Percentiles rank a stretch among this genome's conserved stretches.
Evolutionary conservation across 805 yeast species (phyloP).

Genomic region (Candida tibetensis): DNA sequence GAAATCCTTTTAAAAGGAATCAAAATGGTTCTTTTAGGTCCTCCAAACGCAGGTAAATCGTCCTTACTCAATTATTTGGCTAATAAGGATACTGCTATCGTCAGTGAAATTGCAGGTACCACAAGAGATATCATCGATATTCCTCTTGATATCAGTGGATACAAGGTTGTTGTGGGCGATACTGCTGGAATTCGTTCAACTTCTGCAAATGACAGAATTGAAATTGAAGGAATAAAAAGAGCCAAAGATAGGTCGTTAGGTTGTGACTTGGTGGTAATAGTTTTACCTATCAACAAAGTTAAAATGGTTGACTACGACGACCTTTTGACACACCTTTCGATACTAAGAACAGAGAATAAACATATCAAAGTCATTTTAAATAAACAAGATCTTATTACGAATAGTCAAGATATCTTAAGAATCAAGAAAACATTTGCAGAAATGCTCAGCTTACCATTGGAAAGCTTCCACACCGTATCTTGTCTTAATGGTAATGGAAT

Average conservation of each 20-base stretch:
- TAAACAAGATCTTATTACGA: conserved; percentile 55
- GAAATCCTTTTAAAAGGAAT: conserved; percentile 73
- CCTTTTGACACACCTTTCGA: conserved; percentile 36
- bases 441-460: conserved; percentile 13
- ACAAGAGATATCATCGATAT: conserved; percentile 87
- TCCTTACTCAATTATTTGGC: conserved; percentile 77
- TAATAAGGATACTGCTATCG: conserved; percentile 81
- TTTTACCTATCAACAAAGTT: conserved; percentile 49
- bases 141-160: conserved; percentile 78
- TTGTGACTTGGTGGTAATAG: conserved; percentile 69
- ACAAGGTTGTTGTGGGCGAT: conserved; percentile 79
- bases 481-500: conserved; percentile 62
- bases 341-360: conserved; percentile 25
- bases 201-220: conserved; percentile 54
- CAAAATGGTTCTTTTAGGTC: conserved; percentile 72
- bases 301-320: conserved; percentile 23
- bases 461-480: conserved; percentile 44
- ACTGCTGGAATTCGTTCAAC: conserved; percentile 83
- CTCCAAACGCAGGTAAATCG: conserved; percentile 96
- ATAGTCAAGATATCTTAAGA: conserved; percentile 54
- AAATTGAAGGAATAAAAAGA: conserved; percentile 74
- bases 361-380: conserved; percentile 51
- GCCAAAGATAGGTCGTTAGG: conserved; percentile 59
- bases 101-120: conserved; percentile 89
- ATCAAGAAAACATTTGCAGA: conserved; percentile 5